Percentiles rank a stretch among this genome's conserved stretches.
Evolutionary conservation across 2,329 filamentous ascomycete genomes (phyloP).

Genomic region (Talaromyces sp.): DNA sequence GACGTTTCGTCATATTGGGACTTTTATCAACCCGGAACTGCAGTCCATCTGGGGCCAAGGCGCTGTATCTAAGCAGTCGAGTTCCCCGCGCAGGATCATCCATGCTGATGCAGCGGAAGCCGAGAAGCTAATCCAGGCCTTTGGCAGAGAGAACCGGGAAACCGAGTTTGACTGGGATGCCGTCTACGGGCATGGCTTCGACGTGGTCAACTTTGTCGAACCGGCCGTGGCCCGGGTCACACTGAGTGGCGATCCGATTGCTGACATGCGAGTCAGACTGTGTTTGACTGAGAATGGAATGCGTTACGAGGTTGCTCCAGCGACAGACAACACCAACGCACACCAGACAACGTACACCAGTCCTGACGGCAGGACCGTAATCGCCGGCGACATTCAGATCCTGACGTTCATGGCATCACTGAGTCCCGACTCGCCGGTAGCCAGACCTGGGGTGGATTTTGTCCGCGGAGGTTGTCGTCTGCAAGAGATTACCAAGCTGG

Average conservation of each 20-base stretch:
- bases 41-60: slow-evolving; percentile 86
- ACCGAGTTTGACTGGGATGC: slow-evolving; percentile 66
- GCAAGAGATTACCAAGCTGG: slow-evolving; percentile 24
- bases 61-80: slow-evolving; percentile 62
- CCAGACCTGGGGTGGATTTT: slow-evolving; percentile 22
- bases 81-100: slow-evolving; percentile 58
- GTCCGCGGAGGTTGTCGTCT: slow-evolving; percentile 25
- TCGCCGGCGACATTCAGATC: slow-evolving; percentile 29
- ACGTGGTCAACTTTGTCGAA: slow-evolving; percentile 58
- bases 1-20: slow-evolving; percentile 85
- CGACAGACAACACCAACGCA: neutral
- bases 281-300: slow-evolving; percentile 35
- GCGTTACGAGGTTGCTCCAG: slow-evolving; percentile 24
- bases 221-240: slow-evolving; percentile 26
- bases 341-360: slow-evolving; percentile 24
- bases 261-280: slow-evolving; percentile 35
- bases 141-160: slow-evolving; percentile 77
- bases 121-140: slow-evolving; percentile 64
- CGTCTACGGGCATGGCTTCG: slow-evolving; percentile 74
- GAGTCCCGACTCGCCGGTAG: slow-evolving; percentile 11
- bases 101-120: slow-evolving; percentile 65
- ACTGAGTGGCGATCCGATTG: slow-evolving; percentile 26
- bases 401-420: slow-evolving; percentile 25
- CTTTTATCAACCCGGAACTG: slow-evolving; percentile 65
- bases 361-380: slow-evolving; percentile 19